phyloP scores from a whole-genome alignment of 495 filamentous ascomycete species.

The Lophiostoma macrostomum region DNA sequence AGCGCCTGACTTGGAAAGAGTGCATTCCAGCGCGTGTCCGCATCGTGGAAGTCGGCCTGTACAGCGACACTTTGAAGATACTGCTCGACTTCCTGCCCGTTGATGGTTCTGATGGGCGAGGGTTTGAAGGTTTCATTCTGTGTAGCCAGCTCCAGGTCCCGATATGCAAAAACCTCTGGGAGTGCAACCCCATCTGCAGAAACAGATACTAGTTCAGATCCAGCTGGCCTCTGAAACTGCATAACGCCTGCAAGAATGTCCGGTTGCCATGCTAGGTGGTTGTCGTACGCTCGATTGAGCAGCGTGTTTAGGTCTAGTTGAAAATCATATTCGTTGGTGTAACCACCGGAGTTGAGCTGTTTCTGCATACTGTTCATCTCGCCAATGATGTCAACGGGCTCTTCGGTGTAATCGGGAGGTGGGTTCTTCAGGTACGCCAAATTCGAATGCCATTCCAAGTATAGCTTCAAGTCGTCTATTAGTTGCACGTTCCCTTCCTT shows the following conservation, averaged over 20 bases:
- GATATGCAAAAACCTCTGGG: conserved; percentile 24
- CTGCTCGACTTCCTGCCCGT: conserved; percentile 40
- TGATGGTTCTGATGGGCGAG: conserved; percentile 35
- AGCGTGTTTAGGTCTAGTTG: conserved; percentile 45
- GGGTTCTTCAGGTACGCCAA: conserved; percentile 45
- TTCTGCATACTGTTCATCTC: conserved; percentile 41
- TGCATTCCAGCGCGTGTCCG: conserved; percentile 48
- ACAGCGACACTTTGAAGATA: conserved; percentile 38
- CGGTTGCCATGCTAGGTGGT: conserved; percentile 45
- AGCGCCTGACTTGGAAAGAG: conserved; percentile 42
- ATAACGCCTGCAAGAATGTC: conserved; percentile 22
- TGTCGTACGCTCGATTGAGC: conserved; percentile 47
- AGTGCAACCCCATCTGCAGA: conserved; percentile 25
- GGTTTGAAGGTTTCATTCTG: conserved; percentile 23
- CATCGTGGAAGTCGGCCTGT: conserved; percentile 43
- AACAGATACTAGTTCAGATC: conserved; percentile 25
- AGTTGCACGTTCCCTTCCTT: conserved; percentile 43
- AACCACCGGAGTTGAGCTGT: conserved; percentile 41
- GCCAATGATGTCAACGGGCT: conserved; percentile 46
- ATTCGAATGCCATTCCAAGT: conserved; percentile 49
- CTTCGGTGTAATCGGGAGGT: conserved; percentile 46
- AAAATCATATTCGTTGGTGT: conserved; percentile 47
- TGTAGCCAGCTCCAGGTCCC: conserved; percentile 11
- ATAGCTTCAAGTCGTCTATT: conserved; percentile 45
- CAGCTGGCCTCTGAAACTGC: conserved; percentile 14